Percentiles rank a stretch among this genome's conserved stretches.
These are phyloP conservation scores for Amaranthus tricolor DNA, from an alignment of 179 eudicot species.

Conservation along the genomic window DNA sequence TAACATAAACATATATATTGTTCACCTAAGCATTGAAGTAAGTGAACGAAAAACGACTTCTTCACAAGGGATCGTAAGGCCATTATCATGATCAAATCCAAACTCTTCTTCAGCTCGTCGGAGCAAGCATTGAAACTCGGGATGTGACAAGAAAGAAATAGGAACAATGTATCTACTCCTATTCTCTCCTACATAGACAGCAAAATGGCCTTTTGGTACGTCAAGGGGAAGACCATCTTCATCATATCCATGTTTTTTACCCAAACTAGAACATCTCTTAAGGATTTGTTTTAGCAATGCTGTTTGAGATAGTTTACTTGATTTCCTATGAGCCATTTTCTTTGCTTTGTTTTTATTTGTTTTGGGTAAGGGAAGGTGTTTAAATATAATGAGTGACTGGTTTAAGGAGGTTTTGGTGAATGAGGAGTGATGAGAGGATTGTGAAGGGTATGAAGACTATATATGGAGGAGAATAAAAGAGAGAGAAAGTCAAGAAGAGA, in stretches of 20 bases:
- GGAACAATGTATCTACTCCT: slow-evolving; percentile 75
- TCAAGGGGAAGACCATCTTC: slow-evolving; percentile 47
- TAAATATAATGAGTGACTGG: neutral
- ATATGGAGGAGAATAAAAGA: slow-evolving; percentile 31
- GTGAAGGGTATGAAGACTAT: slow-evolving; percentile 40
- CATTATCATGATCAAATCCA: slow-evolving; percentile 73
- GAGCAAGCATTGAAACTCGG: slow-evolving; percentile 64
- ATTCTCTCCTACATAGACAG: slow-evolving; percentile 73
- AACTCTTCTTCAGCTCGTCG: slow-evolving; percentile 68
- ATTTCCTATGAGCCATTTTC: slow-evolving; percentile 51
- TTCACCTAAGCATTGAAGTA: slow-evolving; percentile 57
- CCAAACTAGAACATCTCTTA: slow-evolving; percentile 68
- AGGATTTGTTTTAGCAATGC: slow-evolving; percentile 63
- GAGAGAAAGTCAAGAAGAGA: slow-evolving; percentile 10
- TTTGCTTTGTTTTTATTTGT: neutral
- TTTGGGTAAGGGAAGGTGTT: neutral
- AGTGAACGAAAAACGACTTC: slow-evolving; percentile 67
- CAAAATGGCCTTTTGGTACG: slow-evolving; percentile 78
- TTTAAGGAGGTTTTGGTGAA: slow-evolving; percentile 17
- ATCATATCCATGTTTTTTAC: slow-evolving; percentile 45
- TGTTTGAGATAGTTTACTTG: slow-evolving; percentile 59
- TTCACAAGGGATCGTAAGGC: slow-evolving; percentile 78
- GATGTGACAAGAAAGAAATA: slow-evolving; percentile 60
- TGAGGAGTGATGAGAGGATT: slow-evolving; percentile 30
- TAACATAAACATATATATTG: neutral